Evolutionary conservation across 2,329 filamentous ascomycete species (phyloP).

Genomic region (Exophiala mesophila): DNA sequence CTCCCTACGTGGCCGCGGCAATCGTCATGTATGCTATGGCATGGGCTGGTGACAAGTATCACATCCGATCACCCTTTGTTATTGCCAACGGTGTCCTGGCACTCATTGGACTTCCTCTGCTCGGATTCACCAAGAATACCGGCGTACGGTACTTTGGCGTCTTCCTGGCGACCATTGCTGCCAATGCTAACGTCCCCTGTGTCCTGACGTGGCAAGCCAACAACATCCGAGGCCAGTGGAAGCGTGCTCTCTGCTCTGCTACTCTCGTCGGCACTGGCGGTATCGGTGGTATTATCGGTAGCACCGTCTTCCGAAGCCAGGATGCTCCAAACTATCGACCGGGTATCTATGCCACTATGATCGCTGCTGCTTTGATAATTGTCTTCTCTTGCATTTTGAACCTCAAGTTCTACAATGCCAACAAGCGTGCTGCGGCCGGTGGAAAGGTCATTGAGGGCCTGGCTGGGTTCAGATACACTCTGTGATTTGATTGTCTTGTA

Average conservation of each 20-base stretch:
- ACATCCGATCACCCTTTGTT: constrained; percentile 67
- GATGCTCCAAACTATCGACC: constrained; percentile 33
- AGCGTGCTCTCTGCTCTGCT: constrained; percentile 54
- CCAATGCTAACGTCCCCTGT: constrained; percentile 70
- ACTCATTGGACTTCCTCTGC: constrained; percentile 65
- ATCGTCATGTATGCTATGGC: constrained; percentile 67
- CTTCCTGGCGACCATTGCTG: constrained; percentile 67
- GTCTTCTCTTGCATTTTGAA: constrained; percentile 4
- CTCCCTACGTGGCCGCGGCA: constrained; percentile 59
- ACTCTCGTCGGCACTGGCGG: constrained; percentile 40
- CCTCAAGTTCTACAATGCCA: constrained; percentile 11
- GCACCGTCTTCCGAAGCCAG: constrained; percentile 60
- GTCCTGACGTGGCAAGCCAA: constrained; percentile 77
- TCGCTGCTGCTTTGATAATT: constrained; percentile 6
- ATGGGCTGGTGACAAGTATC: constrained; percentile 64
- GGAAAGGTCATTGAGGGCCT: constrained; percentile 47
- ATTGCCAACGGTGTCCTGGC: constrained; percentile 60
- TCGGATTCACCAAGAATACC: constrained; percentile 55
- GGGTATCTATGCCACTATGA: constrained; percentile 16
- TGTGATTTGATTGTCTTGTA: neutral
- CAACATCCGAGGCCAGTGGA: constrained; percentile 85
- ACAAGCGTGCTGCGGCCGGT: constrained; percentile 33
- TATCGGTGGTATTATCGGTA: constrained; percentile 70
- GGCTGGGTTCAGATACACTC: constrained; percentile 36
- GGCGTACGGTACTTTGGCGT: constrained; percentile 65